Base-by-base conservation (phyloP, 768 basidiomycete genomes). In the Suillus subaureus region DNA sequence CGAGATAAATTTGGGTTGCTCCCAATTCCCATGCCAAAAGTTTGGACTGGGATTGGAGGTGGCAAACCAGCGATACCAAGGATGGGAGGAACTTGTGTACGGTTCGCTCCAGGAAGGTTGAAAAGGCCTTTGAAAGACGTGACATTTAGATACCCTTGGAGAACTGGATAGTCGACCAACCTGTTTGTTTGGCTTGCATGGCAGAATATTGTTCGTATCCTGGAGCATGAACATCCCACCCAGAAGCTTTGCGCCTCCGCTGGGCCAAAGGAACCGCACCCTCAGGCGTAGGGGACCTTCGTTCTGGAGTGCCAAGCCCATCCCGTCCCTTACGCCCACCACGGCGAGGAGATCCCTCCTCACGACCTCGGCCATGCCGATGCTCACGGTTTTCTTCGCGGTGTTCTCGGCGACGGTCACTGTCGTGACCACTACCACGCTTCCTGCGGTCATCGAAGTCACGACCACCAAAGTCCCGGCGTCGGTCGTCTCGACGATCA, bases 151-250 rank as follows among this genome's bases (percentile, higher is more conserved):
- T 61, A 64, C 18, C 39, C 31, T 58, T 62, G 60, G 42, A 58
- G 37, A 35, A 28, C 1, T 12, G 45, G 23, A 61, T 33, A 8
- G 6, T 37, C 61, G 65, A 43, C 83, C 61, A 69, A 94, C 97
- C 97, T 51, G 96, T 98, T 80, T 95, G 92, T 78, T 99, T 99
- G n/a, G 97, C 97, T 75, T 98, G 96, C 83, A 95, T 85, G 18
- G 97, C 95, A 6, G 90, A 91, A 71, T 97, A 94, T 70, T 93
- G 92, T 73, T 99, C 97, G 69, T 97, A 99, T 5, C 96, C 96
- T 4, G 93, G 92, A 21, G 96, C 94, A 77, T 95, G 92, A 26
- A 97, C 91, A 77, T 99, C 95, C 97, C 97, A 99, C 0, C 93
- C 93, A 54, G 94, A 95, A 6, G 94, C 92, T 71, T 93, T 93